A percentile compares a stretch with the other conserved stretches of the same genome.
Conservation (phyloP, 352 stramenopile species). For the Phytophthora crassamura region DNA sequence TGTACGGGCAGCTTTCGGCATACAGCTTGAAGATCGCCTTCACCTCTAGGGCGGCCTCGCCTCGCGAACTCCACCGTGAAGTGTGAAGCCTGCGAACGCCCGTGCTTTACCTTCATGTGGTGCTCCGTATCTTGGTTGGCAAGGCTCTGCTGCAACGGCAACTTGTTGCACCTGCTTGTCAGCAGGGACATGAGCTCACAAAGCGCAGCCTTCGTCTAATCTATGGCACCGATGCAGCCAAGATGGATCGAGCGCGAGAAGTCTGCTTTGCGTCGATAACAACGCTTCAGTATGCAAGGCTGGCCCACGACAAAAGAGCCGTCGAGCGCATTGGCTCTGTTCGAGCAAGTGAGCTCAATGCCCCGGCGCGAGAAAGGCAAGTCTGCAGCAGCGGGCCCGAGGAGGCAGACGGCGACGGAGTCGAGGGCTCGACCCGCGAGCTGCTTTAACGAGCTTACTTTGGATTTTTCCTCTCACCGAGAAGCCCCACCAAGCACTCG, state of each 20-base stretch:
- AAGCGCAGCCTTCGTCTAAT: neutral
- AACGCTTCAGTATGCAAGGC: conserved; percentile 2
- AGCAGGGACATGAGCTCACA: conserved; percentile 23
- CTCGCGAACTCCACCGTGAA: too few species aligned
- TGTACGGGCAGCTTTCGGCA: too few species aligned
- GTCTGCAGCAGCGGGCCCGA: neutral
- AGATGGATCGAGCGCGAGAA: neutral
- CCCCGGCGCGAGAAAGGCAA: neutral
- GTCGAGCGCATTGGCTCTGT: neutral
- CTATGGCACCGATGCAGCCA: conserved; percentile 4
- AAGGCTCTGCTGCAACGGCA: conserved; percentile 10
- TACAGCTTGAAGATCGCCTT: too few species aligned
- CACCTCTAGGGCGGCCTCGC: too few species aligned
- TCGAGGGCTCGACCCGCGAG: neutral
- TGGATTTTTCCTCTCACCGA: conserved; percentile 17
- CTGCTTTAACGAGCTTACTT: conserved; percentile 15
- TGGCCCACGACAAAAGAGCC: neutral
- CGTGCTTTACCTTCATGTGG: conserved; percentile 9
- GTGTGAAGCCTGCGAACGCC: too few species aligned
- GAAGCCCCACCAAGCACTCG: conserved; percentile 13
- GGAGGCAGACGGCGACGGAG: neutral
- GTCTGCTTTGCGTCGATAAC: conserved; percentile 5
- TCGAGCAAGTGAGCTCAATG: too few species aligned
- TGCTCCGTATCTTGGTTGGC: conserved; percentile 22
- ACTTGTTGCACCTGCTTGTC: conserved; percentile 1